Conservation (phyloP, 352 stramenopile species). For the Phytophthora agathidicida region DNA sequence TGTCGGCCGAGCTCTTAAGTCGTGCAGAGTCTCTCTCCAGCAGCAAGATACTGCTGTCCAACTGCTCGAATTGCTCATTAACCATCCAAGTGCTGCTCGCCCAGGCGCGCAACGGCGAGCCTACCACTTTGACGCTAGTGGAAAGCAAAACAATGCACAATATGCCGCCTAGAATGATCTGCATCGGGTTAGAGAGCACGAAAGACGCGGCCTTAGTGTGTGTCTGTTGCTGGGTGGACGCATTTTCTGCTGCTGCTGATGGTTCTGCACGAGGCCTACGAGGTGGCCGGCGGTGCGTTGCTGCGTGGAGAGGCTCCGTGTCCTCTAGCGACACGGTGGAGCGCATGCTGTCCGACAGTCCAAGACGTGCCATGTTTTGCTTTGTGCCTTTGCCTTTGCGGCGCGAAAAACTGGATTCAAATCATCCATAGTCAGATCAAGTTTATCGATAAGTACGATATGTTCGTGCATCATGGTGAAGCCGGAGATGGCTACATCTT, state of each 20-base stretch:
- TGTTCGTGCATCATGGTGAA: neutral
- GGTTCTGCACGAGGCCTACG: neutral
- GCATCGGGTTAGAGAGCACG: conserved; percentile 12
- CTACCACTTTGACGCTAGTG: neutral
- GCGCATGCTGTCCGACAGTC: conserved; percentile 49
- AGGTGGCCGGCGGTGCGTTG: conserved; percentile 6
- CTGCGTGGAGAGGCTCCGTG: conserved; percentile 19
- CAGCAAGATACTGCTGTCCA: conserved; percentile 32
- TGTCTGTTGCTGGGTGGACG: conserved; percentile 3
- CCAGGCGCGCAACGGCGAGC: neutral
- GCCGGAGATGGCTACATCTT: conserved; percentile 12
- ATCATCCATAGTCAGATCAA: conserved; percentile 19
- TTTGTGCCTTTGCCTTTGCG: conserved; percentile 4
- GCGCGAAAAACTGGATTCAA: conserved; percentile 36
- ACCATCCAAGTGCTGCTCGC: neutral
- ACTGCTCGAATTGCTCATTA: conserved; percentile 27
- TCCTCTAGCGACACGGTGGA: conserved; percentile 29
- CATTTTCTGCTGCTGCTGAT: conserved; percentile 1
- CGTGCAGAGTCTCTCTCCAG: conserved; percentile 22
- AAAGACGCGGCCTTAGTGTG: conserved; percentile 3
- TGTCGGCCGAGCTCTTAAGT: conserved; percentile 17
- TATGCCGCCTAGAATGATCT: conserved; percentile 7
- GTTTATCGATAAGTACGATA: neutral
- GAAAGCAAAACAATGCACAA: conserved; percentile 21
- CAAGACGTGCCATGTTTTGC: conserved; percentile 33